These are phyloP conservation scores for Begonia masoniana DNA, from an alignment of 306 rosid species.

Conservation along the genomic window DNA sequence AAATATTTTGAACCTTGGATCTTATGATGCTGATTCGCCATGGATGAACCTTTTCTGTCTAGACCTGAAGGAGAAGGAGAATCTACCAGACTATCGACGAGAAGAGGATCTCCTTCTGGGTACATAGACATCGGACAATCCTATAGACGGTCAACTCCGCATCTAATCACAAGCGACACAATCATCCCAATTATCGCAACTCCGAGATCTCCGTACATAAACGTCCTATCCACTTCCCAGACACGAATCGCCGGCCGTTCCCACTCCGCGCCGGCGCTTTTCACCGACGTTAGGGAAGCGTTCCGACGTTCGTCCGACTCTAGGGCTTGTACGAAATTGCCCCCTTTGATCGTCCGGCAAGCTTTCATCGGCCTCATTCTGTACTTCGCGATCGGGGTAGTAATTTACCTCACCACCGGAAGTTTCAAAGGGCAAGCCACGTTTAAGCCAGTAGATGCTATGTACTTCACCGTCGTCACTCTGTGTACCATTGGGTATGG, in stretches of 20 bases:
- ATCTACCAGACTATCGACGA: constrained; percentile 14
- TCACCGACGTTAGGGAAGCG: constrained; percentile 11
- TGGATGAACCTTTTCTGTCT: constrained; percentile 37
- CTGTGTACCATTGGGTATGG: constrained; percentile 88
- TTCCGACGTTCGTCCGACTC: constrained; percentile 19
- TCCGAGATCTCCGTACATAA: constrained; percentile 21
- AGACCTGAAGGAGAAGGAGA: constrained; percentile 12
- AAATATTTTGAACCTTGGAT: background rate
- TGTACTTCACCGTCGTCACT: constrained; percentile 71
- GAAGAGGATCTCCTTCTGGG: constrained; percentile 8
- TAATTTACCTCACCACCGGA: constrained; percentile 48
- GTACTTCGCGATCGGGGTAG: constrained; percentile 50
- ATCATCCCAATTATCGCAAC: constrained; percentile 21
- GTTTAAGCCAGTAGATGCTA: constrained; percentile 64
- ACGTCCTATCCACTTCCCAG: constrained; percentile 35
- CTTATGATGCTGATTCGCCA: constrained; percentile 6
- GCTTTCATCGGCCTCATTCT: constrained; percentile 36
- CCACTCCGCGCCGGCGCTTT: constrained; percentile 43
- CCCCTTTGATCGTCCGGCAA: constrained; percentile 46
- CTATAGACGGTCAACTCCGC: constrained; percentile 11
- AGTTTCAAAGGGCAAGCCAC: constrained; percentile 55
- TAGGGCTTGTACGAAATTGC: constrained; percentile 4
- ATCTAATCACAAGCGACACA: constrained; percentile 22
- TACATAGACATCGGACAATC: constrained; percentile 21
- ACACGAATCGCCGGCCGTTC: constrained; percentile 26